These are phyloP conservation scores for Hypoxylon lenormandii DNA, from an alignment of 495 filamentous ascomycete genomes.

Conservation along the genomic window DNA sequence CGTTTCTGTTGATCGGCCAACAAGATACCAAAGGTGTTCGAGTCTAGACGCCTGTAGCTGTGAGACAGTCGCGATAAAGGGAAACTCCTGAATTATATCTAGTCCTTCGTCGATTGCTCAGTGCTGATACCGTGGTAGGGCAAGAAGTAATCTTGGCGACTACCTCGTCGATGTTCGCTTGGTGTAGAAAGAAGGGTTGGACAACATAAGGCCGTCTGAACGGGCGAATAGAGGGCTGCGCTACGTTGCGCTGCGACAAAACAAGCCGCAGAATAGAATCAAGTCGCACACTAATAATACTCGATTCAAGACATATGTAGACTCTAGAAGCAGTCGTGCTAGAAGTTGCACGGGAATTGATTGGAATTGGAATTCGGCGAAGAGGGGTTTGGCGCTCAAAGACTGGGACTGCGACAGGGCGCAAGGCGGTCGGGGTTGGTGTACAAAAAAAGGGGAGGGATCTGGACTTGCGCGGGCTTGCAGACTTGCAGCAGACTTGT, in stretches of 20 bases:
- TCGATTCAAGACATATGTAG: constrained; percentile 43
- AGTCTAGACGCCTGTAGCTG: not conserved
- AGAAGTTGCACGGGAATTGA: constrained; percentile 42
- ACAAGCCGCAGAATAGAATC: constrained; percentile 22
- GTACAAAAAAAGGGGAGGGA: constrained; percentile 23
- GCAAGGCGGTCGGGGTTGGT: constrained; percentile 32
- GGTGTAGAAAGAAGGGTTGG: constrained; percentile 24
- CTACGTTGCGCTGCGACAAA: constrained; percentile 39
- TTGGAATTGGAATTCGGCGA: constrained; percentile 40
- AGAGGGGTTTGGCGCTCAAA: constrained; percentile 36
- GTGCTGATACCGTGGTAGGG: not conserved
- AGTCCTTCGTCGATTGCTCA: no score
- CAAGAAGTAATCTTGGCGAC: not conserved
- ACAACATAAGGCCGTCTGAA: constrained; percentile 31
- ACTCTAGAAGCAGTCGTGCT: constrained; percentile 37
- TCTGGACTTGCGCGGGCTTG: constrained; percentile 1
- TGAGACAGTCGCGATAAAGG: constrained; percentile 20
- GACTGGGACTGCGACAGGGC: constrained; percentile 42
- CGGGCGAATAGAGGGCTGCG: constrained; percentile 36
- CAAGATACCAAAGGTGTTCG: not conserved
- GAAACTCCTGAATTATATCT: not conserved
- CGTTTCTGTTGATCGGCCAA: constrained; percentile 24
- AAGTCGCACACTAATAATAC: constrained; percentile 40
- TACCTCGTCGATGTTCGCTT: constrained; percentile 22
- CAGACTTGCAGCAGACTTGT: not conserved